Evolutionary conservation across 1,284 basidiomycete genomes (phyloP), one percentile per base, ranked within the genome.

Genomic region (Puccinia coronata): DNA sequence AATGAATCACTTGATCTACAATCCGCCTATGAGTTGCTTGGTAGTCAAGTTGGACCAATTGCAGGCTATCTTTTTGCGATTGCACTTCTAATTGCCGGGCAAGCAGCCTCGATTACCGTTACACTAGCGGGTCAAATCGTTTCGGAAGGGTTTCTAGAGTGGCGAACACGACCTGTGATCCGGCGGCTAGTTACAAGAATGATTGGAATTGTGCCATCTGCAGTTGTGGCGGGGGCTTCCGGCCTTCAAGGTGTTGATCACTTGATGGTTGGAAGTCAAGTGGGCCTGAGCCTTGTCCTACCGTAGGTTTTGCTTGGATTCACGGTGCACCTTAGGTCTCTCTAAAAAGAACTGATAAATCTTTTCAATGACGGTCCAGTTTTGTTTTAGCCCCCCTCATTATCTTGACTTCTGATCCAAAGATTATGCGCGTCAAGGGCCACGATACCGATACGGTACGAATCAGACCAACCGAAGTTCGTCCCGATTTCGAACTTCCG

Each of bases 71-170:
- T 96, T 67, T 97, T 97, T 84, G 95, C 95, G 0, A 85, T 98
- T 55, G 93, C 93, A 0, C 87, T 97, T 9, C 89, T 97, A 12
- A 91, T 92, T 53, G 89, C 95, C 0, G 96, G 96, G 3, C 95
- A 98, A 88, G 94, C 93, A 83, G 93, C 96, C 0, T 94, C 92
- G 12, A 91, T 98, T 82, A 93, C 97, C 0, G 95, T 94, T 9
- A 98, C 95, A 0, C 89, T 98, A 16, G 93, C 95, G 0, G 96
- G 96, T 0, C 89, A 98, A 87, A 92, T 95, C 63, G 92, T 98
- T 47, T 92, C 92, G 0, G 96, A 98, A 87, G 96, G 96, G 0
- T 97, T 98, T 87, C 89, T 99, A 82, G 90, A 91, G 81, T 98
- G 96, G 96, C 90, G 90, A 75, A 90, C 94, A 25, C 82, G 93